Base-by-base conservation (phyloP, 1,139 yeast genomes). In the Cylindricascospora bacillispora region DNA sequence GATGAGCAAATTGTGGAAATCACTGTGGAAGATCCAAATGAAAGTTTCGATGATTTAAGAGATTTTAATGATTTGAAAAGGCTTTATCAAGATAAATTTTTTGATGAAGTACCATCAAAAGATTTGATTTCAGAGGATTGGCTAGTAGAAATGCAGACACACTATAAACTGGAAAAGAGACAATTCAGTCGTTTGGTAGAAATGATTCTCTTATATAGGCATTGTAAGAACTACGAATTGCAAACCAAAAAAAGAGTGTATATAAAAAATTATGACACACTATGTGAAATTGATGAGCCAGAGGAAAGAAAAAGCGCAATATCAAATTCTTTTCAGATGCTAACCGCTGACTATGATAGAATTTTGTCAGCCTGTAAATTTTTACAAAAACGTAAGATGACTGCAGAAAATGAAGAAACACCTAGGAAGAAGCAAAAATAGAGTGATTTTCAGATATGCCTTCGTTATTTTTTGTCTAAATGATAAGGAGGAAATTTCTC, bases 21-120 rank as follows among this genome's bases (percentile, higher is more conserved):
- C 24, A 85, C 89, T 0, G 86, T 92, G 6, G 98, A 89, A 52
- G 98, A 92, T 51, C 98, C 98, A 3, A 82, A 80, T 48, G 95
- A 86, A 52, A 73, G 74, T 25, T 89, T 89, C 56, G 98, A 89
- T 49, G 93, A 82, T 49, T 59, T 92, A 44, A 66, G 98, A 38
- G 97, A 89, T 52, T 62, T 89, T 20, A 67, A 76, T 36, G 98
- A 89, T 49, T 62, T 89, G 41, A 56, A 60, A 27, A 58, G 80
- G 39, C 56, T 85, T 24, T 40, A 53, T 37, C 38, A 44, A 27
- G 33, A 40, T 15, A 50, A 62, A 28, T 28, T 54, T 39, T 41
- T 64, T 39, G 36, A 39, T 3, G 22, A 28, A 4, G 30, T 44
- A n/a, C 43, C 43, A 1, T 22, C 40, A 12, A 26, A 33, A 9